Percentiles rank a stretch among this genome's conserved stretches.
Conservation (phyloP, 371 early-diverging fungal genomes). For the Rhizopus sp. region DNA sequence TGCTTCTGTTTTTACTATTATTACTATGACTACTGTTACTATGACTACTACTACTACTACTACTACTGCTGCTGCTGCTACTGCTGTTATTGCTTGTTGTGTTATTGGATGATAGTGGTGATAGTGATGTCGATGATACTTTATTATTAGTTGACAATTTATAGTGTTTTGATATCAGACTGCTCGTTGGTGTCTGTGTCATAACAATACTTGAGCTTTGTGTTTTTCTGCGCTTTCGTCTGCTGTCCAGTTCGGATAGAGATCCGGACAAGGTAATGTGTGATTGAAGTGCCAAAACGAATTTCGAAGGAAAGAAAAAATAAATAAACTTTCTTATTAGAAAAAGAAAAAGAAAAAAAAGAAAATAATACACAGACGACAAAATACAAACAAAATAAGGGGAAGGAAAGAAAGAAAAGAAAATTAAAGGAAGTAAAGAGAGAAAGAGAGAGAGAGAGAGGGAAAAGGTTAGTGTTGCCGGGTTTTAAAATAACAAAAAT, state of each 20-base stretch:
- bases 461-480: neutral
- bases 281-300: constrained; percentile 28
- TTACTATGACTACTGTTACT: neutral
- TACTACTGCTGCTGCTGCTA: neutral
- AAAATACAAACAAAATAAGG: neutral
- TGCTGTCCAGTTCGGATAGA: constrained; percentile 19
- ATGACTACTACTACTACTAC: constrained; percentile 1
- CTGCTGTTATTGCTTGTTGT: neutral
- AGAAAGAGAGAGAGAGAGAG: neutral
- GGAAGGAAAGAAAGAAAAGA: constrained; percentile 5
- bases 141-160: neutral
- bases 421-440: constrained; percentile 4
- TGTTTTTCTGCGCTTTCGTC: constrained; percentile 24
- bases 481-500: constrained; percentile 1
- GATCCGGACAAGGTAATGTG: constrained; percentile 12
- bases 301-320: neutral
- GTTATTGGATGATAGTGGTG: constrained; percentile 3
- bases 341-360: neutral
- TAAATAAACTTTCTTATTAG: constrained; percentile 1
- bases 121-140: neutral
- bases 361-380: constrained; percentile 6
- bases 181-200: constrained; percentile 4
- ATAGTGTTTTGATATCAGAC: neutral
- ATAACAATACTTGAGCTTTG: too few species aligned
- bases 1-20: neutral